A percentile compares a stretch with the other conserved stretches of the same genome.
Evolutionary conservation across 148 eudicot genomes (phyloP).

Genomic region (Simmondsia chinensis): DNA sequence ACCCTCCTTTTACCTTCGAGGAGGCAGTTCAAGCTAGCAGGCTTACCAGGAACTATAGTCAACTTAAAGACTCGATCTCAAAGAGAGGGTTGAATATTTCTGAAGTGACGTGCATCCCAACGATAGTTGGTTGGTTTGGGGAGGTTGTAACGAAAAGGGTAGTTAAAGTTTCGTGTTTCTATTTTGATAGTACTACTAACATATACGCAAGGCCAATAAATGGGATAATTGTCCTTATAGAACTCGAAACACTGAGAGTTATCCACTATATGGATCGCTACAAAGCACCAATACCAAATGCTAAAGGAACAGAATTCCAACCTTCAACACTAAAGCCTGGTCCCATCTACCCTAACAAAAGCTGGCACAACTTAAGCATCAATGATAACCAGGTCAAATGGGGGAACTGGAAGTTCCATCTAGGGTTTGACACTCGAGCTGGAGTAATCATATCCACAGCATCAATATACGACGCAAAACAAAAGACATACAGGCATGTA

Average conservation of each 20-base stretch:
- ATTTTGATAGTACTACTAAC: slow-evolving; percentile 56
- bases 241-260: slow-evolving; percentile 40
- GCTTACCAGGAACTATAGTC: slow-evolving; percentile 24
- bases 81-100: slow-evolving; percentile 52
- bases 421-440: slow-evolving; percentile 57
- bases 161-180: slow-evolving; percentile 52
- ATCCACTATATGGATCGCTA: slow-evolving; percentile 27
- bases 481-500: slow-evolving; percentile 29
- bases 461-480: slow-evolving; percentile 32
- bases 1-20: slow-evolving; percentile 46
- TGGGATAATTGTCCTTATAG: slow-evolving; percentile 44
- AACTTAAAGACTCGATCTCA: slow-evolving; percentile 38
- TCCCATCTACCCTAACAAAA: slow-evolving; percentile 19
- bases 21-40: slow-evolving; percentile 48
- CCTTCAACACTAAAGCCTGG: slow-evolving; percentile 15
- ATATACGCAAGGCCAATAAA: slow-evolving; percentile 69
- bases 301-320: slow-evolving; percentile 49
- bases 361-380: slow-evolving; percentile 19
- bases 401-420: slow-evolving; percentile 76
- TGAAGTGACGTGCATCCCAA: slow-evolving; percentile 68
- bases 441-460: slow-evolving; percentile 74
- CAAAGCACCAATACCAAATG: slow-evolving; percentile 40
- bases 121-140: slow-evolving; percentile 75
- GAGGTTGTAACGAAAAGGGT: slow-evolving; percentile 37
- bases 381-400: slow-evolving; percentile 41